These are phyloP conservation scores for Pseudogymnoascus sp. DNA, from an alignment of 2,329 filamentous ascomycete species.

Conservation along the genomic window DNA sequence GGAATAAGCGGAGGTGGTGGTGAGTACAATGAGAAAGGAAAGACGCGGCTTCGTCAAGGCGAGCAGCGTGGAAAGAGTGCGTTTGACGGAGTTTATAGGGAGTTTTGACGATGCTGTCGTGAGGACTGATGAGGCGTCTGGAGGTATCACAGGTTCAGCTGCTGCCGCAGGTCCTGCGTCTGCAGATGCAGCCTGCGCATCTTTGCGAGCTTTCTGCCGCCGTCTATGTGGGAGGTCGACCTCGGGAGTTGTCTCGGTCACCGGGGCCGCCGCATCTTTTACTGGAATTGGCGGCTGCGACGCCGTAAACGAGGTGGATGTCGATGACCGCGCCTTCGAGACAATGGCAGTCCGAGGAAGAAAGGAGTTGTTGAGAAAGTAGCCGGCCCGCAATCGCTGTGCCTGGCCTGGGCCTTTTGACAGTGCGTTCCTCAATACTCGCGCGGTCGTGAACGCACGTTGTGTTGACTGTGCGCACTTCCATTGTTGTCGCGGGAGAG, in stretches of 20 bases:
- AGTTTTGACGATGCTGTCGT: slow-evolving; percentile 43
- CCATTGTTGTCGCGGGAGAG: not conserved
- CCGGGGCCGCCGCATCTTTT: not conserved
- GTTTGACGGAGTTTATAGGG: slow-evolving; percentile 46
- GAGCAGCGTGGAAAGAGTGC: slow-evolving; percentile 70
- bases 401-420: not conserved
- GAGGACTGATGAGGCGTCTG: slow-evolving; percentile 48
- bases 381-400: not conserved
- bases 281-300: slow-evolving; percentile 1
- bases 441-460: not conserved
- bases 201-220: slow-evolving; percentile 18
- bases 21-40: slow-evolving; percentile 82
- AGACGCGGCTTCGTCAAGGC: slow-evolving; percentile 93
- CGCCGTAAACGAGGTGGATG: not conserved
- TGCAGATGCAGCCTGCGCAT: slow-evolving; percentile 17
- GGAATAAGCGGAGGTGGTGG: slow-evolving; percentile 83
- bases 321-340: not conserved
- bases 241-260: not conserved
- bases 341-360: not conserved
- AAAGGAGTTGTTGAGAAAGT: slow-evolving; percentile 5
- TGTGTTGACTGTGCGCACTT: not conserved
- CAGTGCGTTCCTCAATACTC: slow-evolving; percentile 5
- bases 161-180: slow-evolving; percentile 13
- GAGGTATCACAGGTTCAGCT: slow-evolving; percentile 29
- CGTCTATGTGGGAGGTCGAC: slow-evolving; percentile 25